Evolutionary conservation across 2,329 filamentous ascomycete genomes (phyloP), one percentile per base, ranked within the genome.

Genomic region (Neocatenulostroma microsporum): DNA sequence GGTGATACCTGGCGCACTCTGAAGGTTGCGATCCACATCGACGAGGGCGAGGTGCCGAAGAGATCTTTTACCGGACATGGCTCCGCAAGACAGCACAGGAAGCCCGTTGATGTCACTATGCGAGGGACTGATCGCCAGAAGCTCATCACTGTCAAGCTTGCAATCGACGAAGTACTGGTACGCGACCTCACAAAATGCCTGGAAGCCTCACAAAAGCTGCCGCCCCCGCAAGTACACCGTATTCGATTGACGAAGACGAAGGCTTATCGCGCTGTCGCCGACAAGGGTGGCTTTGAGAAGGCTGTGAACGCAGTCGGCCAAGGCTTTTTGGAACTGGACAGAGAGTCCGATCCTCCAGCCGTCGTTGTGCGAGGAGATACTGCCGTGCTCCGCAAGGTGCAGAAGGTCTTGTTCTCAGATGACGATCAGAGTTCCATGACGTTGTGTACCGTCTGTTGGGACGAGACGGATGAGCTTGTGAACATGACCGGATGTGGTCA

Each of bases 231-330:
- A 9, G 34, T n/a, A 14, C 42, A 41, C 14, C 18, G 25, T 12
- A 45, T 45, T 26, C 21, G 34, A n/a, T 18, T 45, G 11, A 39
- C 36, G 8, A 33, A 33, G 30, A 33, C 33, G 10, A 30, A 15
- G 17, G 24, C 31, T 5, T 42, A 36, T 24, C 29, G 26, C 4
- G n/a, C 20, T 15, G 34, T 28, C 18, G 9, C 21, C 8, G 19
- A 21, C n/a, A n/a, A 26, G 5, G 35, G 26, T 10, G n/a, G n/a
- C n/a, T 20, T 45, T 10, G 31, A 31, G 5, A 17, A 19, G 5
- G 34, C 32, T 15, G 13, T 20, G 15, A 17, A 36, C 14, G 27
- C 19, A 13, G 33, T 32, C 24, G 41, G 38, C 20, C 21, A 21
- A 4, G 21, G 21, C 11, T 17, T 14, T 11, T 33, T 35, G 18